These are phyloP conservation scores for Dictyostelium firmibasis DNA, from an alignment of 78 protist genomes.

Conservation along the genomic window DNA sequence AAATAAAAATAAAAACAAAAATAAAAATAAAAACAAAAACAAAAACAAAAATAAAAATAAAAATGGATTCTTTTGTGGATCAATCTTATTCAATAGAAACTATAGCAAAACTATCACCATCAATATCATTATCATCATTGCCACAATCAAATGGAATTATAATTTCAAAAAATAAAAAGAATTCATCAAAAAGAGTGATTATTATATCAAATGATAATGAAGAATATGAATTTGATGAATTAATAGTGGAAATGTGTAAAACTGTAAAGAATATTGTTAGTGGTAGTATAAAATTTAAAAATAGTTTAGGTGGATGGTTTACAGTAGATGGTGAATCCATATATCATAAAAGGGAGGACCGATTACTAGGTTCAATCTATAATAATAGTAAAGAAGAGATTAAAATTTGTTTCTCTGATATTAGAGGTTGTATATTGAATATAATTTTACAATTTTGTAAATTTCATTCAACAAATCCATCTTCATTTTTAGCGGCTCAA, in stretches of 20 bases:
- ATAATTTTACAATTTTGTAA: not conserved
- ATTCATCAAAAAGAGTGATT: not conserved
- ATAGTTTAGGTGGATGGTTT: not conserved
- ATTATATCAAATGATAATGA: not conserved
- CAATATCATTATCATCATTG: not conserved
- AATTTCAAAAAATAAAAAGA: not conserved
- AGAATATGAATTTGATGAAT: not conserved
- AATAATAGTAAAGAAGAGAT: not conserved
- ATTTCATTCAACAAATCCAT: not conserved
- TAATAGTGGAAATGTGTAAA: not conserved
- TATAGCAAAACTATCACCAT: not conserved
- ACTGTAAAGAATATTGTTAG: not conserved
- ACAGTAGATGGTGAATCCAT: not conserved
- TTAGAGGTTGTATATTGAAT: not conserved
- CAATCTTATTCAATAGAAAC: not conserved
- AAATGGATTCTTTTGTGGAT: too few relatives aligned
- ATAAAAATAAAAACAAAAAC: too few relatives aligned
- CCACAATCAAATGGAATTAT: not conserved
- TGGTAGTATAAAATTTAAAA: not conserved
- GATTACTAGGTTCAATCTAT: not conserved
- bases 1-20: too few relatives aligned
- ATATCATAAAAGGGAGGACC: not conserved
- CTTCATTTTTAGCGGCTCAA: not conserved
- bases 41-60: too few relatives aligned
- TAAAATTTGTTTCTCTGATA: not conserved